Evolutionary conservation across 148 eudicot genomes (phyloP), one percentile per base, ranked within the genome.

Genomic region (Diospyros kaki): DNA sequence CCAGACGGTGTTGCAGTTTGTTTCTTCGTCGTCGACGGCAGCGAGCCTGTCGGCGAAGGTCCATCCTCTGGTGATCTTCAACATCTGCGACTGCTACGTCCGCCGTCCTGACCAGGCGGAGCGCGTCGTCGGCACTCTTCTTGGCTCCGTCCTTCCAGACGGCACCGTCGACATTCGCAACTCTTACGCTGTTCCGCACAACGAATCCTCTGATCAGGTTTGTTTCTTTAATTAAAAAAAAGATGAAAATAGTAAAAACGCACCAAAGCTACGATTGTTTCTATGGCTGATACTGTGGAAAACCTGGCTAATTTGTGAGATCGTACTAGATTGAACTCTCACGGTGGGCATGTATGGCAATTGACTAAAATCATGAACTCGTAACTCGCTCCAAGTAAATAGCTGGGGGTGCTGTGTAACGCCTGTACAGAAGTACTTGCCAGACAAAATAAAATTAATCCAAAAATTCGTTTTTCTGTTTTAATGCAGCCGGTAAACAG

Each of bases 61-160:
- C 56, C 97, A 95, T 60, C 99, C 99, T 1, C 76, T 95, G 46
- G 99, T 95, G 18, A 87, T 95, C 18, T 95, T 89, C 85, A 95
- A 90, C 81, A 84, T 95, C 68, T 89, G 96, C 71, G 97, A 95
- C 64, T 92, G 90, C 81, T 95, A 75, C 55, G 96, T 95, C 7
- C 82, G 99, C 45, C 84, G 99, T 43, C 96, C 97, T 1, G 99
- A 93, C 77, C 94, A 90, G 79, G 92, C 99, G 28, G 97, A 95
- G 6, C 87, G 99, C 63, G 94, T 92, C 50, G 89, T 95, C 74
- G 99, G 99, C 2, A 91, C 97, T 48, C 93, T 95, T 9, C 96
- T 93, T 58, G 99, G 98, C 44, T 89, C 93, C 41, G 86, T 95
- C 8, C 81, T 90, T 48, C 87, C 97, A 0, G 96, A 92, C 66